These are phyloP conservation scores for Biscogniauxia sp. DNA, from an alignment of 2,329 filamentous ascomycete genomes.

Conservation along the genomic window DNA sequence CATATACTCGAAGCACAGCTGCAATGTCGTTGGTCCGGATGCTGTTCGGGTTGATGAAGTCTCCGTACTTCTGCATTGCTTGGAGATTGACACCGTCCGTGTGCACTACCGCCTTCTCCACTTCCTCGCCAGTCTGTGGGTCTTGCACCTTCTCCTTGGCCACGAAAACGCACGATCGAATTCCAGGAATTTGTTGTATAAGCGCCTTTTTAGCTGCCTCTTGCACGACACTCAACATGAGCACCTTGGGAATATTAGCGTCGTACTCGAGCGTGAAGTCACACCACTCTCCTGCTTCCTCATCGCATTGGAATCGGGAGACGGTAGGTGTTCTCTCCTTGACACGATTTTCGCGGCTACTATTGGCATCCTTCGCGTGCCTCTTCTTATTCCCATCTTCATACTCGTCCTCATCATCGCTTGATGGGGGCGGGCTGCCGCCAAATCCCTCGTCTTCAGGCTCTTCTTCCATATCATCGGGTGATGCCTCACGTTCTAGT, in stretches of 20 bases:
- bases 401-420: constrained; percentile 43
- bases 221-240: constrained; percentile 91
- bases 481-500: constrained; percentile 56
- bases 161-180: constrained; percentile 69
- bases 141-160: constrained; percentile 55
- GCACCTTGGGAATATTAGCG: constrained; percentile 76
- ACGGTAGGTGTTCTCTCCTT: constrained; percentile 64
- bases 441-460: constrained; percentile 53
- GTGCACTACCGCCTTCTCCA: constrained; percentile 60
- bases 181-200: constrained; percentile 80
- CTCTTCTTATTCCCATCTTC: constrained; percentile 30
- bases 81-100: constrained; percentile 84
- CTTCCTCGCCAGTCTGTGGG: constrained; percentile 45
- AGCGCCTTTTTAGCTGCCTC: constrained; percentile 73
- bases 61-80: constrained; percentile 85
- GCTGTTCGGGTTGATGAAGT: constrained; percentile 81
- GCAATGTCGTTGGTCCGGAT: constrained; percentile 92
- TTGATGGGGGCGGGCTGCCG: constrained; percentile 43
- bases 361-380: constrained; percentile 25
- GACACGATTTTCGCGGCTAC: constrained; percentile 61
- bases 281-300: constrained; percentile 69
- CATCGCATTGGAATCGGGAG: constrained; percentile 76
- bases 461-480: constrained; percentile 56
- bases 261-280: constrained; percentile 82
- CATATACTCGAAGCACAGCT: constrained; percentile 80